phyloP scores from a whole-genome alignment of 2,329 filamentous ascomycete genomes.

The Tolypocladium ophioglossoides region DNA sequence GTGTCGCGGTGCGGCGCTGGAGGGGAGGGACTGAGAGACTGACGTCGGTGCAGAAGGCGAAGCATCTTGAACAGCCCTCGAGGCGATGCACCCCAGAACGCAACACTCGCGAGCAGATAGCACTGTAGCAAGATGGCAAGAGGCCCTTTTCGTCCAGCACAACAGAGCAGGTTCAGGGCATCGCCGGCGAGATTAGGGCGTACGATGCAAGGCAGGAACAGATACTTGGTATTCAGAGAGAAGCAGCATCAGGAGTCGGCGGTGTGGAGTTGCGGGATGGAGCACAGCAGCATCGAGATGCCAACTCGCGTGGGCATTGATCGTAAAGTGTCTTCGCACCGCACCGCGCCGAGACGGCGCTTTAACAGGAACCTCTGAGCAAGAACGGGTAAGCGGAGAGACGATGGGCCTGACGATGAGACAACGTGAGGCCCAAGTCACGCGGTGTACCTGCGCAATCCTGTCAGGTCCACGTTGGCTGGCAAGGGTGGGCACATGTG shows the following conservation, averaged over 20 bases:
- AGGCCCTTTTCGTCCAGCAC: not conserved
- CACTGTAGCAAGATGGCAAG: not conserved
- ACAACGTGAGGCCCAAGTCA: not conserved
- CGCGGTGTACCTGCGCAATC: not conserved
- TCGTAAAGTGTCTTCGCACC: not conserved
- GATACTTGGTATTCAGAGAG: too few relatives aligned
- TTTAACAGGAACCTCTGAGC: not conserved
- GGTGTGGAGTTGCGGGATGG: not conserved
- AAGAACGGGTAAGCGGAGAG: not conserved
- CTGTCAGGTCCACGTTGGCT: not conserved
- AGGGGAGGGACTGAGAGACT: constrained; percentile 1
- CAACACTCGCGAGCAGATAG: not conserved
- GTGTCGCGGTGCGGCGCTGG: too few relatives aligned
- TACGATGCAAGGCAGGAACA: not conserved
- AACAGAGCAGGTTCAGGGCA: not conserved
- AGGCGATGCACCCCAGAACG: not conserved
- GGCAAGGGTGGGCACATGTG: too few relatives aligned
- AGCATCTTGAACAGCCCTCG: constrained; percentile 6
- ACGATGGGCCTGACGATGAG: not conserved
- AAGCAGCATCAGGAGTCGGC: not conserved
- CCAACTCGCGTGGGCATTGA: not conserved
- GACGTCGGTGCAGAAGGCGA: constrained; percentile 11
- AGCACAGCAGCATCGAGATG: not conserved
- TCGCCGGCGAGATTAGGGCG: not conserved
- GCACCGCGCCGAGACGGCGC: not conserved